Evolutionary conservation across 352 stramenopile genomes (phyloP).

Genomic region (Phytophthora sp.): DNA sequence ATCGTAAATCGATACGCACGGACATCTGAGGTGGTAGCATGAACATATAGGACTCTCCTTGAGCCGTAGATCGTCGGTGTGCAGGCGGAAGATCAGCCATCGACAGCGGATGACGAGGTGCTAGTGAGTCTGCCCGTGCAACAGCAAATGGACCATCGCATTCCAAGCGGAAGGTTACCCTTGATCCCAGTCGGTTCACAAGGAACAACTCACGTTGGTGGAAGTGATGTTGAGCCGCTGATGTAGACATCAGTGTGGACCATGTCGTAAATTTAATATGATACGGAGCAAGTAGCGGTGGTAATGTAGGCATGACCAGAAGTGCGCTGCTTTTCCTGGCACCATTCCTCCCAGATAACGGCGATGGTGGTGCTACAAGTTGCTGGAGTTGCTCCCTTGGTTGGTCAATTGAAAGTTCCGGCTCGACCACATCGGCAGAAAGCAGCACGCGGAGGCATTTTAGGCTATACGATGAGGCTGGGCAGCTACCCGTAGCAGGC

Average conservation of each 20-base stretch:
- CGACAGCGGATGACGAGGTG: slow-evolving; percentile 66
- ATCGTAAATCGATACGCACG: slow-evolving; percentile 71
- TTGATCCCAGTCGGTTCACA: slow-evolving; percentile 61
- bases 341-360: slow-evolving; percentile 3
- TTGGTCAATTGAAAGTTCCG: slow-evolving; percentile 69
- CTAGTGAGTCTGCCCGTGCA: slow-evolving; percentile 64
- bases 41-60: slow-evolving; percentile 77
- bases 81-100: slow-evolving; percentile 54
- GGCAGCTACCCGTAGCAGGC: neutral
- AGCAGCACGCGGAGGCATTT: slow-evolving; percentile 74
- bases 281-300: slow-evolving; percentile 21
- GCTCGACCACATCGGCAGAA: slow-evolving; percentile 63
- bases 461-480: slow-evolving; percentile 29
- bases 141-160: slow-evolving; percentile 67
- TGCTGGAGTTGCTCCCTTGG: slow-evolving; percentile 22
- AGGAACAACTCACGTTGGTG: slow-evolving; percentile 62
- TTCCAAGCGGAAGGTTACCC: slow-evolving; percentile 76
- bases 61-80: slow-evolving; percentile 48
- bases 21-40: slow-evolving; percentile 69
- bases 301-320: neutral
- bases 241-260: slow-evolving; percentile 49
- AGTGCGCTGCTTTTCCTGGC: slow-evolving; percentile 1
- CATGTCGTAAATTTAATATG: slow-evolving; percentile 82
- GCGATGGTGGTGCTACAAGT: neutral
- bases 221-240: slow-evolving; percentile 43